These are phyloP conservation scores for Vinca major DNA, from an alignment of 305 asterid genomes.

Conservation along the genomic window DNA sequence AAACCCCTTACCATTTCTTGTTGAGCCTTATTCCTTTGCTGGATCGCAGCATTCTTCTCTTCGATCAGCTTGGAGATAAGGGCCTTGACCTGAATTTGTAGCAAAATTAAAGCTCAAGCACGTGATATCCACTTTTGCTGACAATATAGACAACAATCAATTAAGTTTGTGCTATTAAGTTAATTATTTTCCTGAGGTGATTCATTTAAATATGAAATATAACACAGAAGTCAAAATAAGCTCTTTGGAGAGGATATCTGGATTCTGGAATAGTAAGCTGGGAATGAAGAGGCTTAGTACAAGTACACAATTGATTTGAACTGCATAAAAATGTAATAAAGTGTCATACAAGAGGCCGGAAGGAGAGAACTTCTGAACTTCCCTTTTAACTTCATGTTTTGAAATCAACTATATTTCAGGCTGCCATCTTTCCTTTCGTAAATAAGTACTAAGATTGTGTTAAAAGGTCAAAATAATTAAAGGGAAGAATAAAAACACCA, in stretches of 20 bases:
- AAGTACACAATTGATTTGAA: not conserved
- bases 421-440: not conserved
- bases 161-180: not conserved
- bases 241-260: not conserved
- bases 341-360: not conserved
- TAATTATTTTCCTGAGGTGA: not conserved
- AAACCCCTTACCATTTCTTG: constrained; percentile 36
- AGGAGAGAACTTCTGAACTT: not conserved
- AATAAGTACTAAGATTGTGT: not conserved
- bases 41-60: constrained; percentile 59
- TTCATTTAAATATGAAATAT: not conserved
- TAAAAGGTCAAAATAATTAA: not conserved
- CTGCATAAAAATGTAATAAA: not conserved
- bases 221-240: not conserved
- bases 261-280: too few species aligned
- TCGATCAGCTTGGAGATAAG: constrained; percentile 66
- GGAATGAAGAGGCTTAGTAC: not conserved
- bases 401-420: not conserved
- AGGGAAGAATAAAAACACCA: not conserved
- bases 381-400: not conserved
- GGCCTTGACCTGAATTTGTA: constrained; percentile 51
- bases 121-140: not conserved
- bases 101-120: constrained; percentile 14
- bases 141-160: not conserved
- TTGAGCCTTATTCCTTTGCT: constrained; percentile 45